Conservation (phyloP, 345 rosid species). For the Gossypium mustelinum region DNA sequence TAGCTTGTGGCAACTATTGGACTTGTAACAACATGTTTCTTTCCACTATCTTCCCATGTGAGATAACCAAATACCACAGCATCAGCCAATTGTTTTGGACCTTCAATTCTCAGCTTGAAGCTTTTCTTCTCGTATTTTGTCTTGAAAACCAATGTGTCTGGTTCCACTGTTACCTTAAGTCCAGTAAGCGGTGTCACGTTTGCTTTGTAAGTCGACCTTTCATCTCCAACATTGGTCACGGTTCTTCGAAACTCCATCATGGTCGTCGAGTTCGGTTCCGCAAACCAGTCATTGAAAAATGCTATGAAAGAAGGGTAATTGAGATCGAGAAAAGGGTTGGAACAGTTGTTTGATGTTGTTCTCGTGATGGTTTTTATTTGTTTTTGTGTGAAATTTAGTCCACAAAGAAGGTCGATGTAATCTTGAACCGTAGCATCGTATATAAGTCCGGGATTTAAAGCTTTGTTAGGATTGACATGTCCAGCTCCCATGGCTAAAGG, state of each 20-base stretch:
- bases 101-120: neutral
- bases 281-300: neutral
- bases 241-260: neutral
- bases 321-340: neutral
- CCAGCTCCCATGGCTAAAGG: slow-evolving; percentile 5
- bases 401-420: neutral
- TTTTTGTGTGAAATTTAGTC: neutral
- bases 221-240: neutral
- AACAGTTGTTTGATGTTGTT: neutral
- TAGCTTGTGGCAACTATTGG: slow-evolving; percentile 1
- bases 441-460: neutral
- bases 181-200: neutral
- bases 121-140: neutral
- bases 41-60: neutral
- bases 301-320: neutral
- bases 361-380: neutral
- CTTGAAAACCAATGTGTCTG: neutral
- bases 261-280: neutral
- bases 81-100: neutral
- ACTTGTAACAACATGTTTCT: neutral
- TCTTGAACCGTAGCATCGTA: neutral
- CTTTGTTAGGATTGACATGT: neutral
- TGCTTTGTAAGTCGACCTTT: neutral
- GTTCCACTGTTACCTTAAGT: neutral
- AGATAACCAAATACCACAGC: neutral